Percentiles rank a stretch among this genome's conserved stretches.
phyloP scores from a whole-genome alignment of 2,329 filamentous ascomycete genomes.

The Hypoxylon rubiginosum region DNA sequence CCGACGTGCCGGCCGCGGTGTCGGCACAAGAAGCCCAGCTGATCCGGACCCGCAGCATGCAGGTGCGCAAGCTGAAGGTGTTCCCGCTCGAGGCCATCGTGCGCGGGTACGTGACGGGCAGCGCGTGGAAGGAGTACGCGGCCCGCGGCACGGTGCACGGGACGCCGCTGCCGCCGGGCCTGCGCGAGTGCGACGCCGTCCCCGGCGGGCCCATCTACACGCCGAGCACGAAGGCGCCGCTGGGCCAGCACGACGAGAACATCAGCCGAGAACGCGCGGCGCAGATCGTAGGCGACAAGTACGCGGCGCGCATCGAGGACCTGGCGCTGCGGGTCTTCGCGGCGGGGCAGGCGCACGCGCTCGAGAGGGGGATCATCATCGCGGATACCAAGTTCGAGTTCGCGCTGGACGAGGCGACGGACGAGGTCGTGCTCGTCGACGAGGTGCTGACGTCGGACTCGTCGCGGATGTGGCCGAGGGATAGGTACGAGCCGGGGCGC shows the following conservation, averaged over 20 bases:
- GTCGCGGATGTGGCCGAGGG: constrained; percentile 87
- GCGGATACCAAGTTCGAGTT: constrained; percentile 70
- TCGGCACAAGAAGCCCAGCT: constrained; percentile 62
- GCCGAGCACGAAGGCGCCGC: constrained; percentile 86
- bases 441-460: constrained; percentile 86
- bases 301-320: constrained; percentile 75
- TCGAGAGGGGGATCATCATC: constrained; percentile 78
- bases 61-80: constrained; percentile 78
- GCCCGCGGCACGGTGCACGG: constrained; percentile 83
- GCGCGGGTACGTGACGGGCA: constrained; percentile 90
- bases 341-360: constrained; percentile 73
- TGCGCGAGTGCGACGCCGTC: constrained; percentile 79
- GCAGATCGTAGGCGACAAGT: constrained; percentile 51
- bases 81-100: constrained; percentile 87
- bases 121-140: constrained; percentile 83
- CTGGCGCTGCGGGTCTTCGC: constrained; percentile 75
- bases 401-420: constrained; percentile 69
- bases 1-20: constrained; percentile 47
- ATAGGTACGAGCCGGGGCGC: constrained; percentile 76
- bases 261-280: constrained; percentile 63
- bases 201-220: constrained; percentile 76
- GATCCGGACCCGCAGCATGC: constrained; percentile 79
- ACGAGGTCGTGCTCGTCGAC: constrained; percentile 81
- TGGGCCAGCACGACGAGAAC: constrained; percentile 86
- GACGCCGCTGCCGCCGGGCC: constrained; percentile 74